A percentile compares a stretch with the other conserved stretches of the same genome.
phyloP scores from a whole-genome alignment of 768 basidiomycete species.

The Boletus huronensis region DNA sequence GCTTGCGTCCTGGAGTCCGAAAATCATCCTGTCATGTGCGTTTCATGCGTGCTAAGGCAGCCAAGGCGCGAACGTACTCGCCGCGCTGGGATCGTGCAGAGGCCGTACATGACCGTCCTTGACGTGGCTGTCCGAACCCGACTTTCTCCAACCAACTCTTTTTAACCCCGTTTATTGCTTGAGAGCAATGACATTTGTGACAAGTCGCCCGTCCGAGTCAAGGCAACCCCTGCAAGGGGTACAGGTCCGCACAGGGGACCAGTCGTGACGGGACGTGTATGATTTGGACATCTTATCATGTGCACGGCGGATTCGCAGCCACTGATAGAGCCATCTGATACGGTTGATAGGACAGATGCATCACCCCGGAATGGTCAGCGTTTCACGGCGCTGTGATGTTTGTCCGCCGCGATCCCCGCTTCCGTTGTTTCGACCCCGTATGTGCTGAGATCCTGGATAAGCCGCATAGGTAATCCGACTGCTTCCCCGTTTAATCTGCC shows the following conservation, averaged over 20 bases:
- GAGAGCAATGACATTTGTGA: not conserved
- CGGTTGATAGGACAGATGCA: conserved; percentile 23
- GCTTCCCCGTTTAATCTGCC: conserved; percentile 8
- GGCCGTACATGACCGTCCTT: not conserved
- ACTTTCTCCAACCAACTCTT: not conserved
- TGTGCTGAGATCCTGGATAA: not conserved
- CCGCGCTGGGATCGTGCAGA: not conserved
- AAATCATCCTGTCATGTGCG: conserved; percentile 10
- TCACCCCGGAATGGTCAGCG: conserved; percentile 8
- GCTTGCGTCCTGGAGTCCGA: conserved; percentile 1
- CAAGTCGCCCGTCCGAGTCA: not conserved
- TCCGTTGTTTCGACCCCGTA: not conserved
- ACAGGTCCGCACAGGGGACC: not conserved
- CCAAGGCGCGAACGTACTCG: not conserved
- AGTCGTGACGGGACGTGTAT: conserved; percentile 1
- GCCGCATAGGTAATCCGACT: not conserved
- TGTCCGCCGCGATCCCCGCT: conserved; percentile 17
- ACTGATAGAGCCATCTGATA: conserved; percentile 27
- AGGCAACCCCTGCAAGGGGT: not conserved
- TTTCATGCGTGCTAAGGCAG: not conserved
- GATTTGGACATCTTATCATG: conserved; percentile 4
- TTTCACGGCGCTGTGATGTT: conserved; percentile 21
- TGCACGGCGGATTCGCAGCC: conserved; percentile 12
- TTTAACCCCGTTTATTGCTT: not conserved
- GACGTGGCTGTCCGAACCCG: conserved; percentile 5